Evolutionary conservation across 2,329 filamentous ascomycete species (phyloP).

Genomic region (Aspergillus sp.): DNA sequence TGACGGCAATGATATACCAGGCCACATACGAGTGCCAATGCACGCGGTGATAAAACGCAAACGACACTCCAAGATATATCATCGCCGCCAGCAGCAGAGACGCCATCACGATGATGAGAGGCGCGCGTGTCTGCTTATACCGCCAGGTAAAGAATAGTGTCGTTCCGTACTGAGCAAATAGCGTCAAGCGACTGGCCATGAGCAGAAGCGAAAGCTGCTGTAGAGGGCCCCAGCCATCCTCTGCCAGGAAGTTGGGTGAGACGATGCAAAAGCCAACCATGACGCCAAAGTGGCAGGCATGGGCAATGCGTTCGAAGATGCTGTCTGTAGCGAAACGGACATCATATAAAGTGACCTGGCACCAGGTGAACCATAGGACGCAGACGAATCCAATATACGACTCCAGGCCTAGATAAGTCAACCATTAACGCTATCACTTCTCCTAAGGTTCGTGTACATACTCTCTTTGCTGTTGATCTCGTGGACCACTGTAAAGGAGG

Average conservation of each 20-base stretch:
- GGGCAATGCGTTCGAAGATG: slow-evolving; percentile 5
- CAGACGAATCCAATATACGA: neutral
- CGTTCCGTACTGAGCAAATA: neutral
- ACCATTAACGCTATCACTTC: neutral
- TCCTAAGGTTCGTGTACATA: neutral
- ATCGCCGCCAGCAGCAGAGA: neutral
- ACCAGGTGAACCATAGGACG: neutral
- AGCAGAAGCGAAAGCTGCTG: neutral
- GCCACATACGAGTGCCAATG: neutral
- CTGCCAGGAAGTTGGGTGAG: neutral
- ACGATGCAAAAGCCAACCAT: neutral
- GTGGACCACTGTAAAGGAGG: slow-evolving; percentile 1
- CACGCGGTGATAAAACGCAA: neutral
- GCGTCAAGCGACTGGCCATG: neutral
- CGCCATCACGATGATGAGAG: neutral
- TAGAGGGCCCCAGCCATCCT: neutral
- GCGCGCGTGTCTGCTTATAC: neutral
- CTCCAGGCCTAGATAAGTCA: neutral
- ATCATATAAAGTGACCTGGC: neutral
- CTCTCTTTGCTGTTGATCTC: slow-evolving; percentile 1
- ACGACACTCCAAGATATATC: neutral
- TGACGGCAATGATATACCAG: neutral
- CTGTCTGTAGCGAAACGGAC: slow-evolving; percentile 7
- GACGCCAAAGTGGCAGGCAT: slow-evolving; percentile 6
- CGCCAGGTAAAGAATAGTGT: neutral